Percentiles rank a stretch among this genome's conserved stretches.
Evolutionary conservation across 768 basidiomycete genomes (phyloP).

Genomic region (Boletus subparvulus): DNA sequence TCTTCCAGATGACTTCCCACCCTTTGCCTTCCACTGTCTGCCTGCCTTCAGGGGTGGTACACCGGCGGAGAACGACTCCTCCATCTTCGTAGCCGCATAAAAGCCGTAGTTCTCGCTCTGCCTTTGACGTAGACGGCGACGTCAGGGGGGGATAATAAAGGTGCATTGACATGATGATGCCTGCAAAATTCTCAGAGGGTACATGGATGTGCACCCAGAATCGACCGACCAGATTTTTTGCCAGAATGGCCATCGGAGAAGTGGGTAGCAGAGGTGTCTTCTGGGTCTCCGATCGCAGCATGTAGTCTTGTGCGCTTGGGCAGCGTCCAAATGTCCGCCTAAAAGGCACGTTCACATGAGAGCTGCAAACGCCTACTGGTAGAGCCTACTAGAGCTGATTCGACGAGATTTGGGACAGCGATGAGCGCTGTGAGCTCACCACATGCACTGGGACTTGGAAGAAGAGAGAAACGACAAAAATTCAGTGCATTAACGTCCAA

Average conservation of each 20-base stretch:
- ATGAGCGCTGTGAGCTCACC: conserved; percentile 48
- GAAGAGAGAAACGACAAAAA: conserved; percentile 85
- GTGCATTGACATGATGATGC: conserved; percentile 88
- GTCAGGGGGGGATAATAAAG: conserved; percentile 43
- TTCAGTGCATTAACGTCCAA: conserved; percentile 93
- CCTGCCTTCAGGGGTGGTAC: conserved; percentile 36
- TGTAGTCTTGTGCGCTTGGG: conserved; percentile 70
- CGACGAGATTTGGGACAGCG: conserved; percentile 84
- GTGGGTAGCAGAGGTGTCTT: conserved; percentile 25
- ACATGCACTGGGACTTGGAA: conserved; percentile 28
- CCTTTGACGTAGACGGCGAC: conserved; percentile 34
- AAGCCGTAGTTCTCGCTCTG: conserved; percentile 50
- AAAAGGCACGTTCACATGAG: not conserved
- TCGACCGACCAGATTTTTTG: conserved; percentile 53
- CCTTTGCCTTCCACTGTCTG: conserved; percentile 64
- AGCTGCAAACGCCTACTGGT: not conserved
- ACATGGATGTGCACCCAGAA: not conserved
- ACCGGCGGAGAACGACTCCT: conserved; percentile 67
- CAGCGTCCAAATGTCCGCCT: conserved; percentile 89
- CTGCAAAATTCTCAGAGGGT: conserved; percentile 37
- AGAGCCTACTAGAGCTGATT: conserved; percentile 71
- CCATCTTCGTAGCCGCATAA: conserved; percentile 86
- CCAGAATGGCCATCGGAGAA: conserved; percentile 48
- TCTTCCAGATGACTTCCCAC: conserved; percentile 71
- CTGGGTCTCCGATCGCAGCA: conserved; percentile 75